A percentile compares a stretch with the other conserved stretches of the same genome.
These are phyloP conservation scores for Sanghuangporus weigelae DNA, from an alignment of 1,284 basidiomycete genomes.

Conservation along the genomic window DNA sequence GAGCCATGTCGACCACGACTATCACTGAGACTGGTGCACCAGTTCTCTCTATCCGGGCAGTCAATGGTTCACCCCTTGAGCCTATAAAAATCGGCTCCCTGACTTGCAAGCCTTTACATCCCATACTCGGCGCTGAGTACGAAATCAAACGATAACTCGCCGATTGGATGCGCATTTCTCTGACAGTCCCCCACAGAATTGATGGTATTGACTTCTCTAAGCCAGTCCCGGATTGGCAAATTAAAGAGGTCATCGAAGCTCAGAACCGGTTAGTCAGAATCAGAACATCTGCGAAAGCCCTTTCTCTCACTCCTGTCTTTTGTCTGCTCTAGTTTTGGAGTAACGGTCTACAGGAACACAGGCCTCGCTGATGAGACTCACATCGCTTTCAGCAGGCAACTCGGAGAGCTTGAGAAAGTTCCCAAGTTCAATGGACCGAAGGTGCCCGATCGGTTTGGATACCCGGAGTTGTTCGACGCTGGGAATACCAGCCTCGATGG, in stretches of 20 bases:
- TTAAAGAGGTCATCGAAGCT: slow-evolving; percentile 16
- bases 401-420: slow-evolving; percentile 23
- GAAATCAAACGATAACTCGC: background rate
- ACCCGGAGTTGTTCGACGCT: slow-evolving; percentile 23
- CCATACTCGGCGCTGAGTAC: slow-evolving; percentile 22
- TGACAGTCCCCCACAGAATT: slow-evolving; percentile 8
- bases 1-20: background rate
- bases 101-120: slow-evolving; percentile 21
- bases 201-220: slow-evolving; percentile 22
- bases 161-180: background rate
- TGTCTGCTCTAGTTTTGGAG: slow-evolving; percentile 20
- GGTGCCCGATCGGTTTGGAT: slow-evolving; percentile 18
- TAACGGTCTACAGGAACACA: slow-evolving; percentile 25
- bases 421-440: slow-evolving; percentile 20
- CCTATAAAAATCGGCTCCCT: slow-evolving; percentile 19
- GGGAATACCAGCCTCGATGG: slow-evolving; percentile 22
- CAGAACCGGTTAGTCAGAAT: slow-evolving; percentile 13
- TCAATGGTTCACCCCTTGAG: background rate
- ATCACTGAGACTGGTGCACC: background rate
- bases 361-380: slow-evolving; percentile 22
- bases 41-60: background rate
- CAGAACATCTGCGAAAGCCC: background rate
- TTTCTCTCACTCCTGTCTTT: background rate
- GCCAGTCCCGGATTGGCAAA: slow-evolving; percentile 15
- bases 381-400: slow-evolving; percentile 23